Evolutionary conservation across 192 early-diverging fungal genomes (phyloP), one percentile per base, ranked within the genome.

Genomic region (Rhizophlyctis rosea): DNA sequence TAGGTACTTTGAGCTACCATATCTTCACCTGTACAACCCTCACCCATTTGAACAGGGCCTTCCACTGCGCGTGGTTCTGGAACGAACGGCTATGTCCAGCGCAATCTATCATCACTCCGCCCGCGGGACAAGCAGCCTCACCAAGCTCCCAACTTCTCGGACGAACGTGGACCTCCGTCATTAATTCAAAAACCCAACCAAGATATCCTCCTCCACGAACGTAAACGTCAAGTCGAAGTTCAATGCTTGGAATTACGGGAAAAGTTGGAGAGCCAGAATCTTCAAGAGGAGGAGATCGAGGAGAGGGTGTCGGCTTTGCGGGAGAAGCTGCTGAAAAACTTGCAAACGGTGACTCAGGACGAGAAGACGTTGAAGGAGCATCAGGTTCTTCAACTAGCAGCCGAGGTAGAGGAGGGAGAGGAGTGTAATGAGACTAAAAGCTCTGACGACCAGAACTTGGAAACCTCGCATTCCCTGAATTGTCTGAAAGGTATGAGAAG

Each of bases 61-160:
- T 29, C 65, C 9, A 82, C 80, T 0, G 73, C 77, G 28, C 64
- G 80, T 32, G 80, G 80, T 7, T 70, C 72, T 7, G 96, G 96
- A 34, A 98, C 96, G 5, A 98, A 97, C 68, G 96, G 96, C 54
- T 94, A 94, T 72, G 90, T 98, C 4, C 90, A 93, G 44, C 87
- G 90, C 31, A 98, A 94, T 76, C 73, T 89, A 50, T 91, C 94
- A 11, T 69, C 77, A 27, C 71, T 97, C 33, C 76, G 81, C 57
- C 70, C 83, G 3, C 73, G 76, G n/a, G 74, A 65, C 16, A 70
- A 66, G 11, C 64, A 50, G 50, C 65, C 69, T 24, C 50, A 59
- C 35, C 18, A 59, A 1, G 29, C 30, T 16, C 25, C 57, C 27
- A 55, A 71, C 2, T n/a, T n/a, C n/a, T n/a, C n/a, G n/a, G 77